A percentile compares a stretch with the other conserved stretches of the same genome.
Conservation (phyloP, 768 basidiomycete genomes). For the Lentinula detonsa region DNA sequence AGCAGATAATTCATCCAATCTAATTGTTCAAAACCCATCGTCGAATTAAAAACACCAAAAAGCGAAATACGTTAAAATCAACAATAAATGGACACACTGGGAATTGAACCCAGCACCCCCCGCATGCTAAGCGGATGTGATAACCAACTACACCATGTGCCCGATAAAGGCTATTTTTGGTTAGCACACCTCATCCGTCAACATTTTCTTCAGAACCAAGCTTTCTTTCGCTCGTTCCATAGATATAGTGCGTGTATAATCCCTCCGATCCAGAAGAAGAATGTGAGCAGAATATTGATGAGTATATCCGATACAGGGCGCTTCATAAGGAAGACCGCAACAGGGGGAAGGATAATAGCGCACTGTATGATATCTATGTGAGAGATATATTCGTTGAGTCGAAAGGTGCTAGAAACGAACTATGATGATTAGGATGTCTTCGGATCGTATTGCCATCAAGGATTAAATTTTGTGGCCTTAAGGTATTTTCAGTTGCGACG, state of each 20-base stretch:
- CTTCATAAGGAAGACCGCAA: slow-evolving; percentile 4
- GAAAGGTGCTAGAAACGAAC: not conserved
- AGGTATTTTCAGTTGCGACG: no score
- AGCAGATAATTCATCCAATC: no score
- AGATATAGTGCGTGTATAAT: slow-evolving; percentile 6
- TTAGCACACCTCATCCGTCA: not conserved
- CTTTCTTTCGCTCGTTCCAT: slow-evolving; percentile 5
- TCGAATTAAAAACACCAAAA: no score
- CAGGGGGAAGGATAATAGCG: slow-evolving; percentile 3
- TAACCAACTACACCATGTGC: slow-evolving; percentile 29
- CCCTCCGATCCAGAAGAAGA: slow-evolving; percentile 6
- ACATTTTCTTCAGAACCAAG: not conserved
- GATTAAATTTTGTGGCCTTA: no score
- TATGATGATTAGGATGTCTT: slow-evolving; percentile 4
- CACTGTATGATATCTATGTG: not conserved
- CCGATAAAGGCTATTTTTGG: slow-evolving; percentile 4
- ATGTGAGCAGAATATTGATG: slow-evolving; percentile 4
- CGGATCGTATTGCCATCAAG: not conserved
- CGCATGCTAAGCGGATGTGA: slow-evolving; percentile 24
- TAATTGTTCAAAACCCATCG: not conserved
- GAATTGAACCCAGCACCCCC: slow-evolving; percentile 7
- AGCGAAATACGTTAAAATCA: not conserved
- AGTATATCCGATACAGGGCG: slow-evolving; percentile 2
- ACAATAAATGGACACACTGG: slow-evolving; percentile 13
- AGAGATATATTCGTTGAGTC: not conserved